Conservation (phyloP, 257 asterid genomes). For the Perilla frutescens region DNA sequence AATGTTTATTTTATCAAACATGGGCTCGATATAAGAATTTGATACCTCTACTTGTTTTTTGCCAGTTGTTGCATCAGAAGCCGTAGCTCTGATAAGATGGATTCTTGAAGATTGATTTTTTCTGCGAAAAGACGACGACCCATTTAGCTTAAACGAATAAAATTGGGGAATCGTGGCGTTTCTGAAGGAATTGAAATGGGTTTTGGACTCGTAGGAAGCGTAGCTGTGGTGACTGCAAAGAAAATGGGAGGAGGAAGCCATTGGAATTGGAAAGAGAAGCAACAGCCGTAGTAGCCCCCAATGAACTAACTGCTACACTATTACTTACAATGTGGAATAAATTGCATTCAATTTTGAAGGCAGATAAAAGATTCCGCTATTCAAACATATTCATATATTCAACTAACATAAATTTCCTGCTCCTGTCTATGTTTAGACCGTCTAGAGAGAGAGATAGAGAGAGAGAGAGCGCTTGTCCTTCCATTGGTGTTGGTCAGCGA, state of each 20-base stretch:
- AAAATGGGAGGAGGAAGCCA: conserved; percentile 66
- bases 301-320: conserved; percentile 1
- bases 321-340: conserved; percentile 8
- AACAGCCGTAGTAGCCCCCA: conserved; percentile 2
- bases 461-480: neutral
- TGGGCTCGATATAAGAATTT: neutral
- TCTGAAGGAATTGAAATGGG: conserved; percentile 55
- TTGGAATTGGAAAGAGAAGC: conserved; percentile 34
- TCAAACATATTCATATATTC: neutral
- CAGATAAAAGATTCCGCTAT: conserved; percentile 9
- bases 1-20: neutral
- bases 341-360: conserved; percentile 11
- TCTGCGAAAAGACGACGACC: conserved; percentile 35
- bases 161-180: conserved; percentile 37
- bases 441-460: conserved; percentile 6
- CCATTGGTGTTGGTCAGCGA: conserved; percentile 1
- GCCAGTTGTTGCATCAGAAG: conserved; percentile 62
- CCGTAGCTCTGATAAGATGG: conserved; percentile 53
- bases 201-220: conserved; percentile 42
- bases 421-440: conserved; percentile 1
- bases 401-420: neutral
- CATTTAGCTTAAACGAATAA: conserved; percentile 48
- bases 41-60: conserved; percentile 71
- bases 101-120: conserved; percentile 41
- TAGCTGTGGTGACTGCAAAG: conserved; percentile 56